phyloP scores from a whole-genome alignment of 202 grass and related monocot species.

The Dendrocalamus latiflorus region DNA sequence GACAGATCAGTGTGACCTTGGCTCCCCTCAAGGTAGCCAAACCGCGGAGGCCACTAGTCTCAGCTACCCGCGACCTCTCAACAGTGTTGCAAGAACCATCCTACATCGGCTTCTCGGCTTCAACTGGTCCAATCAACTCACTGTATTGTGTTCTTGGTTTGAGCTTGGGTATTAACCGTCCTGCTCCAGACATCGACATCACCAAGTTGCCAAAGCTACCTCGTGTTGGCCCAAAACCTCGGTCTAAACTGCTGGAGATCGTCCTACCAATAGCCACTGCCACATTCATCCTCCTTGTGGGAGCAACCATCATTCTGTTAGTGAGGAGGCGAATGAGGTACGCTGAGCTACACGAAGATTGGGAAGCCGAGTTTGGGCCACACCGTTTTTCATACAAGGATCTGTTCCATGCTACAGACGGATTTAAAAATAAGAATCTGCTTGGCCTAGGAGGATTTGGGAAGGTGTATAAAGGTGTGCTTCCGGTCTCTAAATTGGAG shows the following conservation, averaged over 20 bases:
- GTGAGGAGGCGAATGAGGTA: neutral
- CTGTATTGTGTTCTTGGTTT: constrained; percentile 5
- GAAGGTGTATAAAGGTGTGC: constrained; percentile 28
- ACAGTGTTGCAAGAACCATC: neutral
- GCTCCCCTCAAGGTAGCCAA: constrained; percentile 2
- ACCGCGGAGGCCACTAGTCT: neutral
- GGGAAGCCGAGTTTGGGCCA: constrained; percentile 15
- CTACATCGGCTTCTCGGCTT: constrained; percentile 24
- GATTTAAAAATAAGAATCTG: neutral
- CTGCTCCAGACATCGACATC: neutral
- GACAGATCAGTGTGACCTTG: constrained; percentile 15
- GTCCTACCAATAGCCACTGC: neutral
- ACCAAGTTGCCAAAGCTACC: neutral
- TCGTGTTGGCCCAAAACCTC: neutral
- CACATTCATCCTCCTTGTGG: neutral
- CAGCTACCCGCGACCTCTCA: neutral
- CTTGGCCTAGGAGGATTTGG: constrained; percentile 25
- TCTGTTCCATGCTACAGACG: neutral
- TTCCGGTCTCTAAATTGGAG: neutral
- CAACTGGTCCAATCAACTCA: neutral
- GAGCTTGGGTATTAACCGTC: constrained; percentile 5
- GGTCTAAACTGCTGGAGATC: neutral
- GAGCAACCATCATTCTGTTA: fast-evolving
- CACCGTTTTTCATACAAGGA: constrained; percentile 23
- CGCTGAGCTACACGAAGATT: constrained; percentile 27